Evolutionary conservation across 2,329 filamentous ascomycete species (phyloP), one percentile per base, ranked within the genome.

Genomic region (Aureobasidium pullulans): DNA sequence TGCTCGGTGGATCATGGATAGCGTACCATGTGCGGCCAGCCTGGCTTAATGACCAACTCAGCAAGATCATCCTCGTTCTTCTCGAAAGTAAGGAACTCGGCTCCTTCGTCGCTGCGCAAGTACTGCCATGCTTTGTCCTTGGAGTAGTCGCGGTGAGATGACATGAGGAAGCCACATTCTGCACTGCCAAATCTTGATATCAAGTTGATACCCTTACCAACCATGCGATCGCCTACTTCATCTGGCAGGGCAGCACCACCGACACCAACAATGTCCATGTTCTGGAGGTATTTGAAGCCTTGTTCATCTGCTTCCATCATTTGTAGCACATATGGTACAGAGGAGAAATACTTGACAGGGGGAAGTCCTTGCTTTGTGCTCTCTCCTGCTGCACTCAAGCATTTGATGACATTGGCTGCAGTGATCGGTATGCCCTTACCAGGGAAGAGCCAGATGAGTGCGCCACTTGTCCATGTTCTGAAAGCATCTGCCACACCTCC

Each of bases 161-260:
- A 85, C 66, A 87, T 75, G 13, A 87, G 68, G 61, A 87, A 87
- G 0, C 84, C 84, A 59, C 84, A 87, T 66, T 88, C 84, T 8
- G 83, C 81, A 64, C 83, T 87, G 2, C 85, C 84, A 67, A 84
- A 85, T 42, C 85, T 75, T 0, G 83, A 86, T 1, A 86, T 72
- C 4, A 87, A 76, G 8, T 80, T 81, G 1, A 87, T 77, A 0
- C 75, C 76, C 6, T 72, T 66, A 0, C 68, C 57, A 0, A 85
- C 79, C 2, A 87, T 73, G 2, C 68, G 67, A 60, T 86, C 73
- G 0, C 85, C 85, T 1, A 84, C 69, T 8, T 76, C 68, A 3
- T 68, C 62, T 2, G 82, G 77, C 1, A 87, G 67, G 4, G 84
- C 80, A 10, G 84, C 84, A 6, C 84, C 85, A 2, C 84, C 84